phyloP scores from a whole-genome alignment of 805 yeast genomes.

The Nakazawaea wyomingensis region DNA sequence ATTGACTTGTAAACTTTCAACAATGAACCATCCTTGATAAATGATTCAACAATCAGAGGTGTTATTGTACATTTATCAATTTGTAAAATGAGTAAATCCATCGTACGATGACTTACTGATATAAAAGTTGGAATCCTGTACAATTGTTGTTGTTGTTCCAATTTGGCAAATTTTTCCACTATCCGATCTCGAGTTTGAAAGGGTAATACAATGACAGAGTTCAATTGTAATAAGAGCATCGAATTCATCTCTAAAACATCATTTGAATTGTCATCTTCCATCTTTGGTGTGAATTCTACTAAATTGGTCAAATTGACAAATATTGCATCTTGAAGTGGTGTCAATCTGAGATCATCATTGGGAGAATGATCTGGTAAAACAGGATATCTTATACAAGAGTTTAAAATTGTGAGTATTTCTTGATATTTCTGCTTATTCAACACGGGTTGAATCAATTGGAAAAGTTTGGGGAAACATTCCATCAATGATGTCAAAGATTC shows the following conservation, averaged over 20 bases:
- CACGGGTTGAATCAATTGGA: constrained; percentile 28
- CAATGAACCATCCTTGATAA: constrained; percentile 41
- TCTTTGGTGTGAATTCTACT: constrained; percentile 21
- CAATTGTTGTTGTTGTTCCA: constrained; percentile 23
- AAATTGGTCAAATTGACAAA: constrained; percentile 39
- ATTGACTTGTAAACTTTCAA: constrained; percentile 43
- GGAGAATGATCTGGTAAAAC: constrained; percentile 49
- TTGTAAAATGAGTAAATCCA: constrained; percentile 33
- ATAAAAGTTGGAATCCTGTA: constrained; percentile 56
- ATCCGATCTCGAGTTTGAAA: constrained; percentile 57
- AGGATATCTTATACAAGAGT: constrained; percentile 68
- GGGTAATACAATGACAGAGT: constrained; percentile 50
- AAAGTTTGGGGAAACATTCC: constrained; percentile 45
- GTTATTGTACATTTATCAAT: constrained; percentile 24
- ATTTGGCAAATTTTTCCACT: constrained; percentile 43
- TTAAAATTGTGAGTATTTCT: constrained; percentile 51
- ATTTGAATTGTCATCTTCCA: no score
- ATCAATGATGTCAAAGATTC: constrained; percentile 55
- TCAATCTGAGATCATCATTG: constrained; percentile 49
- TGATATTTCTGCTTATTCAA: constrained; percentile 35
- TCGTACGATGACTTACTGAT: constrained; percentile 48
- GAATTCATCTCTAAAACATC: constrained; percentile 32
- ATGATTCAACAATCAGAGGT: constrained; percentile 27
- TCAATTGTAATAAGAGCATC: constrained; percentile 46
- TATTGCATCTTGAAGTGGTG: constrained; percentile 60